Evolutionary conservation across 1,284 basidiomycete species (phyloP).

Genomic region (Pascua guehoae): DNA sequence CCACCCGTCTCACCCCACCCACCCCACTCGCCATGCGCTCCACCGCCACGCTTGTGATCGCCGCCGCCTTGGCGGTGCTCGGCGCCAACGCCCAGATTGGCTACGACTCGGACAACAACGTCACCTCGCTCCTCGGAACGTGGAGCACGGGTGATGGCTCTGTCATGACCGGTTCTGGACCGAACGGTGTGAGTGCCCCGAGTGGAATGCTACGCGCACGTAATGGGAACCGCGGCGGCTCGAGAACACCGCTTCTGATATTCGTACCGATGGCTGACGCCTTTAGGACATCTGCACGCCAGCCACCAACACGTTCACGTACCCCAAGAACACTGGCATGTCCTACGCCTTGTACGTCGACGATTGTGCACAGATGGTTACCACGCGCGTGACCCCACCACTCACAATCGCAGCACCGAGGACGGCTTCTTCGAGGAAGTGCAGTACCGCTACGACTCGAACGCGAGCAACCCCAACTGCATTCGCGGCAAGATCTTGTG

Average conservation of each 20-base stretch:
- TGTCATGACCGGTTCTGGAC: constrained; percentile 64
- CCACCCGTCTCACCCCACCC: not conserved
- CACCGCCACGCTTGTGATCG: constrained; percentile 1
- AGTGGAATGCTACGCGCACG: not conserved
- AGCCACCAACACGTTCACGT: constrained; percentile 69
- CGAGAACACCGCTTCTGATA: too few relatives aligned
- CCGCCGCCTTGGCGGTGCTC: constrained; percentile 6
- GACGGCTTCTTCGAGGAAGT: constrained; percentile 80
- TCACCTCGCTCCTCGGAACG: constrained; percentile 67
- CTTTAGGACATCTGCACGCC: constrained; percentile 76
- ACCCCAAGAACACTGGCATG: constrained; percentile 76
- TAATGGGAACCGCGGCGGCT: not conserved
- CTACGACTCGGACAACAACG: constrained; percentile 54
- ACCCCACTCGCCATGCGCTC: constrained; percentile 9
- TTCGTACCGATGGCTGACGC: not conserved
- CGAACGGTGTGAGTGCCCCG: constrained; percentile 57
- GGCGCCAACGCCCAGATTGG: constrained; percentile 15
- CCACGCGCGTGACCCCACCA: too few relatives aligned
- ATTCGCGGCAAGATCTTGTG: constrained; percentile 79
- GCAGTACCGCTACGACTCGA: constrained; percentile 77
- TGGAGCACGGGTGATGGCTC: constrained; percentile 75
- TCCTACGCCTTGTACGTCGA: constrained; percentile 77
- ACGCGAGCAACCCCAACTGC: constrained; percentile 54
- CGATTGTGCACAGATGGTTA: not conserved
- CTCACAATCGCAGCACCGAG: constrained; percentile 49